phyloP scores from a whole-genome alignment of 176 grass and related monocot genomes.

The Musa beccarii region DNA sequence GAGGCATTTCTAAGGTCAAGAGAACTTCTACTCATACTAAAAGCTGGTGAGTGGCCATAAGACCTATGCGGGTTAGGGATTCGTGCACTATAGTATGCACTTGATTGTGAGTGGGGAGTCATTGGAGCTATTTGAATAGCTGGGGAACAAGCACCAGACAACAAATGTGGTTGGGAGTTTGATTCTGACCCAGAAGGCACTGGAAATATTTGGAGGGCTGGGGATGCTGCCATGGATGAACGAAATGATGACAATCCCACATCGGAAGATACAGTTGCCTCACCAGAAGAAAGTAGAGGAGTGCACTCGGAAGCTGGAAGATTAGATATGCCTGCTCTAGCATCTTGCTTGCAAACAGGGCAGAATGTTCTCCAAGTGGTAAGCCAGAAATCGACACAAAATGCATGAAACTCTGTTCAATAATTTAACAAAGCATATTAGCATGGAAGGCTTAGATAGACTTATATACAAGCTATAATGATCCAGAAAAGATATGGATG shows the following conservation, averaged over 20 bases:
- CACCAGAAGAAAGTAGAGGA: slow-evolving; percentile 54
- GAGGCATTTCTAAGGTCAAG: slow-evolving; percentile 26
- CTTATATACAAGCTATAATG: neutral
- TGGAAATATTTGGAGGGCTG: neutral
- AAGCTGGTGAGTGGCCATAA: slow-evolving; percentile 27
- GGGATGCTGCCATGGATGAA: slow-evolving; percentile 8
- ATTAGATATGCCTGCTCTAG: slow-evolving; percentile 38
- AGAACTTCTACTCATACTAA: slow-evolving; percentile 9
- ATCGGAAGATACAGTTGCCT: neutral
- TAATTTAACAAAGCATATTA: neutral
- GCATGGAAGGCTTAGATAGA: neutral
- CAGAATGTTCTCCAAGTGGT: slow-evolving; percentile 92
- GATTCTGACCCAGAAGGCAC: neutral
- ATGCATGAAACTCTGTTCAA: slow-evolving; percentile 63
- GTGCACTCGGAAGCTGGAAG: slow-evolving; percentile 55
- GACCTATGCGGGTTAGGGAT: slow-evolving; percentile 23
- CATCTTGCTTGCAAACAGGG: slow-evolving; percentile 86
- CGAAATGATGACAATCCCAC: neutral
- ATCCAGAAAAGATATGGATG: neutral
- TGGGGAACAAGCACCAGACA: slow-evolving; percentile 20
- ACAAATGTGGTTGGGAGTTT: slow-evolving; percentile 25
- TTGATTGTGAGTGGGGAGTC: slow-evolving; percentile 13
- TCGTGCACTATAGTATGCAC: slow-evolving; percentile 13
- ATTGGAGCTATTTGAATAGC: neutral
- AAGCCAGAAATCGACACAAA: slow-evolving; percentile 88